A percentile compares a stretch with the other conserved stretches of the same genome.
These are phyloP conservation scores for Logfia minima DNA, from an alignment of 129 eudicot species.

Conservation along the genomic window DNA sequence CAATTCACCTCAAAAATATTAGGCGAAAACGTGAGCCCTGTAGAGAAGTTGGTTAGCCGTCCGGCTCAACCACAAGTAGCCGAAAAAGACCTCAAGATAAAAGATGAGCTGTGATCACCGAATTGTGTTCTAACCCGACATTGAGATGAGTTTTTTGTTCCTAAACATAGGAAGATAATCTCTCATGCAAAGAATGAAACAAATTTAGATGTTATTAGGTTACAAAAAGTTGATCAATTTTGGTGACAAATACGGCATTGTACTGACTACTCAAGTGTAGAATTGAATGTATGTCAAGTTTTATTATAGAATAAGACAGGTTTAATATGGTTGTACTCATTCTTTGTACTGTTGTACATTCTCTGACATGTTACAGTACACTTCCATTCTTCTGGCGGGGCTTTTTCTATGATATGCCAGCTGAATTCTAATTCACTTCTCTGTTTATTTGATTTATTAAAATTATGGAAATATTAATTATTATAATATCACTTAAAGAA, in stretches of 20 bases:
- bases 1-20: constrained; percentile 69
- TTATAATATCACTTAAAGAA: too few species aligned
- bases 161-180: constrained; percentile 18
- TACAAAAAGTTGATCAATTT: constrained; percentile 23
- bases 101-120: constrained; percentile 54
- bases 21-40: constrained; percentile 57
- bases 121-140: constrained; percentile 7
- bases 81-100: constrained; percentile 48
- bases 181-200: constrained; percentile 10
- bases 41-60: constrained; percentile 42
- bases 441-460: background rate
- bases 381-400: background rate
- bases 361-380: background rate
- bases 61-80: constrained; percentile 32
- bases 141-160: constrained; percentile 17
- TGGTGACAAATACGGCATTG: constrained; percentile 30
- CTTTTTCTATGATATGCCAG: background rate
- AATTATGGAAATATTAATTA: too few species aligned
- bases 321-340: constrained; percentile 25
- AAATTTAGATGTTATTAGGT: constrained; percentile 21
- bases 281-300: constrained; percentile 15
- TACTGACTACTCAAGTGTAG: constrained; percentile 33
- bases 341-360: constrained; percentile 32
- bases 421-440: background rate
- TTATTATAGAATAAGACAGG: constrained; percentile 31